Evolutionary conservation across 1,139 yeast species (phyloP).

Genomic region (Meyerozyma guilliermondii): DNA sequence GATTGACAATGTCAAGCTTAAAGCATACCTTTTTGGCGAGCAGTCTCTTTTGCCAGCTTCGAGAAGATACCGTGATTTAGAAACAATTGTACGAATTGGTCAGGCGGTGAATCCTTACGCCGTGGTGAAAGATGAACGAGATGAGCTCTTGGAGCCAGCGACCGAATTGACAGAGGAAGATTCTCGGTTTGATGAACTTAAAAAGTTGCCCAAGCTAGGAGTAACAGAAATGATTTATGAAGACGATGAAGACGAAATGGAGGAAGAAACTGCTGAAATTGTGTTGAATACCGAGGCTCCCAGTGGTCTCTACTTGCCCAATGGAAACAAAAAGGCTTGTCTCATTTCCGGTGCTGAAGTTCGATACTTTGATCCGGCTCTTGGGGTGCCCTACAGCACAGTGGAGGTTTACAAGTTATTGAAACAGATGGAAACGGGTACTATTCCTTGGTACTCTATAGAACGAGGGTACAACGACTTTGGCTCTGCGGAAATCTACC

Average conservation of each 20-base stretch:
- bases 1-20: slow-evolving; percentile 24
- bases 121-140: slow-evolving; percentile 30
- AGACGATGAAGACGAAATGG: slow-evolving; percentile 32
- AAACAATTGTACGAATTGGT: slow-evolving; percentile 49
- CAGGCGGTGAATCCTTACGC: slow-evolving; percentile 40
- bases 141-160: slow-evolving; percentile 30
- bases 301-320: slow-evolving; percentile 68
- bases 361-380: slow-evolving; percentile 79
- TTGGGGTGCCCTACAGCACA: slow-evolving; percentile 80
- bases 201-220: slow-evolving; percentile 61
- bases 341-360: slow-evolving; percentile 77
- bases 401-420: slow-evolving; percentile 74
- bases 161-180: slow-evolving; percentile 33
- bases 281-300: slow-evolving; percentile 63
- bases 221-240: slow-evolving; percentile 49
- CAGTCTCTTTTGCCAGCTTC: slow-evolving; percentile 51
- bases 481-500: slow-evolving; percentile 60
- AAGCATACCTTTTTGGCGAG: slow-evolving; percentile 52
- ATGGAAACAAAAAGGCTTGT: slow-evolving; percentile 66
- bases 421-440: slow-evolving; percentile 62
- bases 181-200: slow-evolving; percentile 45
- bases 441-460: slow-evolving; percentile 61
- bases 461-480: slow-evolving; percentile 37
- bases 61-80: slow-evolving; percentile 49
- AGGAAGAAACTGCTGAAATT: slow-evolving; percentile 41